phyloP scores from a whole-genome alignment of 352 stramenopile genomes.

The Globisporangium camurandrum region DNA sequence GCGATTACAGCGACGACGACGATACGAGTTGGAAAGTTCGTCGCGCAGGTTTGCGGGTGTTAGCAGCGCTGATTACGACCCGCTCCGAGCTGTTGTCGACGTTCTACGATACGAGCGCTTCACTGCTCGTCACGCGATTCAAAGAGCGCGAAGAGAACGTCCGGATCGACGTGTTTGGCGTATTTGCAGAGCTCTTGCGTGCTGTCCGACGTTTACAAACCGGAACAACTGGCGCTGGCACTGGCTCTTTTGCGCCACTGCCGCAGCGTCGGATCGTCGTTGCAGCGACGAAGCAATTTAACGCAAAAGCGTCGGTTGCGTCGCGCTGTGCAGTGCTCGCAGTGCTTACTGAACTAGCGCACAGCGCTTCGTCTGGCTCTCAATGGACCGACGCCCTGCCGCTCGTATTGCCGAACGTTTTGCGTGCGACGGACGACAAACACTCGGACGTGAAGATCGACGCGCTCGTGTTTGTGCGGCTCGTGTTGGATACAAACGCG shows the following conservation, averaged over 20 bases:
- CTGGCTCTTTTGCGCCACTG: too few species aligned
- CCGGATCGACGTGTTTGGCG: slow-evolving; percentile 94
- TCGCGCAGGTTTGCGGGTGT: slow-evolving; percentile 86
- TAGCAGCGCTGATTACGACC: slow-evolving; percentile 90
- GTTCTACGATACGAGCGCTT: slow-evolving; percentile 79
- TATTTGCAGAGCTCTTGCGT: slow-evolving; percentile 90
- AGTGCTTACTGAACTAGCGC: slow-evolving; percentile 80
- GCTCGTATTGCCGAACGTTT: slow-evolving; percentile 69
- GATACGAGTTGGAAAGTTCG: slow-evolving; percentile 97
- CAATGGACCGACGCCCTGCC: slow-evolving; percentile 68
- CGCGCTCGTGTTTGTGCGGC: slow-evolving; percentile 89
- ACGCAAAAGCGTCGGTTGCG: slow-evolving; percentile 62
- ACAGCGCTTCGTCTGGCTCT: slow-evolving; percentile 63
- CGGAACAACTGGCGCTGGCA: too few species aligned
- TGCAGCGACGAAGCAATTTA: slow-evolving; percentile 77
- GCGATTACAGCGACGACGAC: slow-evolving; percentile 91
- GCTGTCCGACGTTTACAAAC: slow-evolving; percentile 51
- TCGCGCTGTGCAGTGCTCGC: slow-evolving; percentile 78
- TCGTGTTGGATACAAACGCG: slow-evolving; percentile 90
- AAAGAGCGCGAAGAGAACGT: slow-evolving; percentile 99
- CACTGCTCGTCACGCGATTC: slow-evolving; percentile 83
- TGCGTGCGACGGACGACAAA: slow-evolving; percentile 83
- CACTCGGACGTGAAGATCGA: slow-evolving; percentile 96
- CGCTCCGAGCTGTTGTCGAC: slow-evolving; percentile 78
- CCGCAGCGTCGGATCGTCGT: slow-evolving; percentile 60